Evolutionary conservation across 2,329 filamentous ascomycete species (phyloP).

Genomic region (Blastomyces parvus): DNA sequence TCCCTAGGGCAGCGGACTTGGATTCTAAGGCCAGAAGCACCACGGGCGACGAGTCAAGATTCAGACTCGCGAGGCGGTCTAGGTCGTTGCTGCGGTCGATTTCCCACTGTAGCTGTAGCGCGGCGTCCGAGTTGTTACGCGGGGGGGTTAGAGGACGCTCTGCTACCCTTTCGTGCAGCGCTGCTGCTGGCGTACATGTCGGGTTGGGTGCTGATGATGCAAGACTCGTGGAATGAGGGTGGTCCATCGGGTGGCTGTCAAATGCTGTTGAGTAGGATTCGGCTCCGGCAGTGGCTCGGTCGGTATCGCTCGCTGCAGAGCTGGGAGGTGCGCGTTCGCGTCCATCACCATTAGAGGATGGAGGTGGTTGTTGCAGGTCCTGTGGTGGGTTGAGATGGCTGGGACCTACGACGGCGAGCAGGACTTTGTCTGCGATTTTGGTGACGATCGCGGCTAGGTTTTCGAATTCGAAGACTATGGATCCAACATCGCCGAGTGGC

Average conservation of each 20-base stretch:
- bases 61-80: slow-evolving; percentile 31
- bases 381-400: slow-evolving; percentile 5
- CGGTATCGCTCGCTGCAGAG: slow-evolving; percentile 16
- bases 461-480: slow-evolving; percentile 36
- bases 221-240: slow-evolving; percentile 10
- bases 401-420: slow-evolving; percentile 34
- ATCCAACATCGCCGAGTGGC: slow-evolving; percentile 34
- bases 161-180: neutral
- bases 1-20: slow-evolving; percentile 34
- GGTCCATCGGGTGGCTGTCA: slow-evolving; percentile 9
- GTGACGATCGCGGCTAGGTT: slow-evolving; percentile 34
- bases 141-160: neutral
- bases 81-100: slow-evolving; percentile 34
- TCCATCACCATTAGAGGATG: slow-evolving; percentile 3
- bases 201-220: slow-evolving; percentile 16
- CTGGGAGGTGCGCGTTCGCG: slow-evolving; percentile 2
- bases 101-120: slow-evolving; percentile 30
- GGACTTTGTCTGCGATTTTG: slow-evolving; percentile 34
- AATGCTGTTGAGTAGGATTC: slow-evolving; percentile 11
- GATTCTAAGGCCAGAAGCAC: slow-evolving; percentile 35
- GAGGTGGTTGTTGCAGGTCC: neutral
- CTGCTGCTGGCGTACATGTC: neutral
- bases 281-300: slow-evolving; percentile 8
- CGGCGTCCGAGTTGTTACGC: slow-evolving; percentile 18
- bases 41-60: slow-evolving; percentile 30